These are phyloP conservation scores for Candida montana DNA, from an alignment of 805 yeast species.

Conservation along the genomic window DNA sequence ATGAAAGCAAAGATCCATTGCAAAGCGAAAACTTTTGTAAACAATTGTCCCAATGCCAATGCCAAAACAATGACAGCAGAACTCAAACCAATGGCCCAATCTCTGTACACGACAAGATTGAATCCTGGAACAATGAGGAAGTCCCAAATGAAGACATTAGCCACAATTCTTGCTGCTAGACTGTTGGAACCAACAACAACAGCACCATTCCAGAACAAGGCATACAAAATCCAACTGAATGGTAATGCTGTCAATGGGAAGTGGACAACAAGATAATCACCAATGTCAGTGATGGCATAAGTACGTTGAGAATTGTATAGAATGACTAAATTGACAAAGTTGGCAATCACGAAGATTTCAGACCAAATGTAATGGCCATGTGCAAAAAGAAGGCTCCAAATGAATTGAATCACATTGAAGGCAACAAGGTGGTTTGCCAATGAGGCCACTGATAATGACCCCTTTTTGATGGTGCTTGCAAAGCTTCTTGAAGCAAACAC, in stretches of 20 bases:
- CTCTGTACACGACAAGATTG: constrained; percentile 54
- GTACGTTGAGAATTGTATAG: constrained; percentile 54
- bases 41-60: constrained; percentile 64
- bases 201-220: constrained; percentile 83
- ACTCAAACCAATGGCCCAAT: constrained; percentile 64
- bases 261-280: constrained; percentile 56
- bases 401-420: constrained; percentile 54
- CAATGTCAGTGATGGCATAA: constrained; percentile 44
- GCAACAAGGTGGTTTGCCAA: constrained; percentile 57
- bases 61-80: constrained; percentile 57
- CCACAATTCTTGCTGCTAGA: constrained; percentile 58
- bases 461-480: constrained; percentile 9
- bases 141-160: constrained; percentile 75
- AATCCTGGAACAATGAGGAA: constrained; percentile 60
- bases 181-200: constrained; percentile 45
- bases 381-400: constrained; percentile 62
- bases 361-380: constrained; percentile 52
- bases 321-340: constrained; percentile 52
- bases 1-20: constrained; percentile 83
- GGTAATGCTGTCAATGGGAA: constrained; percentile 66
- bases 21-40: constrained; percentile 63
- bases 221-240: constrained; percentile 66
- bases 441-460: constrained; percentile 9
- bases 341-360: constrained; percentile 53
- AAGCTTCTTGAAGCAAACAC: constrained; percentile 30